phyloP scores from a whole-genome alignment of 2,329 filamentous ascomycete genomes.

The Ophiostoma angusticollis region DNA sequence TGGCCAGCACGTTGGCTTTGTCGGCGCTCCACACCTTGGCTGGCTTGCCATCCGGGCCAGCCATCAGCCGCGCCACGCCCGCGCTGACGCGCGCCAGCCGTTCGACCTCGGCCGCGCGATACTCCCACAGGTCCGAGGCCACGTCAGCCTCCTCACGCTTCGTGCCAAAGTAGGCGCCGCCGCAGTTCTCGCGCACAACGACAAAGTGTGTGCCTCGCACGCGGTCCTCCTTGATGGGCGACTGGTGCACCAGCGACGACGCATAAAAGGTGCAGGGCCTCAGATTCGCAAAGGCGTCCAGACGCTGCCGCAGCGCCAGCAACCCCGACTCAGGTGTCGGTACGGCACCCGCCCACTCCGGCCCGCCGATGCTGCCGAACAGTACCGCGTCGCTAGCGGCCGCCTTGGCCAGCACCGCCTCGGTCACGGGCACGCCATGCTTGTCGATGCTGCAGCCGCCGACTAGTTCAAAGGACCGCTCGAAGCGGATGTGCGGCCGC shows the following conservation, averaged over 20 bases:
- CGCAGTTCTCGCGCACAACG: conserved; percentile 36
- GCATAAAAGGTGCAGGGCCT: conserved; percentile 35
- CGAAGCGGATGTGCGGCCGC: conserved; percentile 20
- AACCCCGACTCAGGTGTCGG: conserved; percentile 34
- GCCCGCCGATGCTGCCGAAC: conserved; percentile 35
- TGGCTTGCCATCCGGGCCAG: conserved; percentile 19
- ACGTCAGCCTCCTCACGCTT: conserved; percentile 30
- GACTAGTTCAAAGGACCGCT: conserved; percentile 15
- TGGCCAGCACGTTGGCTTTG: conserved; percentile 41
- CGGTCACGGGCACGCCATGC: conserved; percentile 30
- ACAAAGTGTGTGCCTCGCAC: conserved; percentile 34
- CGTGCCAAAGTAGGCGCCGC: conserved; percentile 36
- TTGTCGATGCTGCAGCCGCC: conserved; percentile 31
- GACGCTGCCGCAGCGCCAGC: conserved; percentile 25
- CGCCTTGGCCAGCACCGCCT: conserved; percentile 29
- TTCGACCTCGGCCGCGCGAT: conserved; percentile 31
- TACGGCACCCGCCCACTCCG: conserved; percentile 28
- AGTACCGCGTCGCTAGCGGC: conserved; percentile 30
- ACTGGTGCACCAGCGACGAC: conserved; percentile 23
- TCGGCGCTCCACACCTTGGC: conserved; percentile 34
- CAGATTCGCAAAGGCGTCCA: conserved; percentile 37
- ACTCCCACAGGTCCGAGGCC: conserved; percentile 36
- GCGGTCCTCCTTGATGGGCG: conserved; percentile 30
- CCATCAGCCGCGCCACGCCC: conserved; percentile 27
- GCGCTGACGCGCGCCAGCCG: conserved; percentile 33